Percentiles rank a stretch among this genome's conserved stretches.
These are phyloP conservation scores for Aspergillus flavus DNA, from an alignment of 2,329 filamentous ascomycete genomes.

Conservation along the genomic window DNA sequence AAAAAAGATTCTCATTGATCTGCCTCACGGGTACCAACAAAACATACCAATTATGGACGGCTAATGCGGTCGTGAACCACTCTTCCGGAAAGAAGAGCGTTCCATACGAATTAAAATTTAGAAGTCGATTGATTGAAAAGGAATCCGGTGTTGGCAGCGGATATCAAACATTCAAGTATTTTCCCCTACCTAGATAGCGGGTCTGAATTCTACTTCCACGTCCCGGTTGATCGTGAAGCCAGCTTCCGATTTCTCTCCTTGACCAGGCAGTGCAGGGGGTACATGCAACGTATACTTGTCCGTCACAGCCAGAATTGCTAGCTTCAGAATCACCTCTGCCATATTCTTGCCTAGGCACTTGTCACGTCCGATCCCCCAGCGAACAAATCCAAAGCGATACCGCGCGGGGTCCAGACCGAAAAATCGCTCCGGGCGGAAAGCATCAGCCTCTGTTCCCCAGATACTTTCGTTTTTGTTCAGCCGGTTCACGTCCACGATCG, in stretches of 20 bases:
- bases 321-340: neutral
- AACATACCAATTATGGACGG: neutral
- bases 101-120: neutral
- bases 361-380: neutral
- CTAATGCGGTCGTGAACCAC: neutral
- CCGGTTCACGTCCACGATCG: neutral
- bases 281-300: neutral
- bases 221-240: neutral
- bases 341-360: neutral
- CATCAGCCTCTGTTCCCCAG: neutral
- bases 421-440: neutral
- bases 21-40: neutral
- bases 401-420: neutral
- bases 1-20: neutral
- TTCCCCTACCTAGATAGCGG: neutral
- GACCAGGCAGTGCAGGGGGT: neutral
- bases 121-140: neutral
- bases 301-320: neutral
- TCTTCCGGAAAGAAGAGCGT: neutral
- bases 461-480: neutral
- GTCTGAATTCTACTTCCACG: neutral
- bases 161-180: neutral
- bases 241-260: neutral
- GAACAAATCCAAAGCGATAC: neutral
- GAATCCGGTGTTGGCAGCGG: neutral